These are phyloP conservation scores for Entomophthora muscae DNA, from an alignment of 371 early-diverging fungal species.

Conservation along the genomic window DNA sequence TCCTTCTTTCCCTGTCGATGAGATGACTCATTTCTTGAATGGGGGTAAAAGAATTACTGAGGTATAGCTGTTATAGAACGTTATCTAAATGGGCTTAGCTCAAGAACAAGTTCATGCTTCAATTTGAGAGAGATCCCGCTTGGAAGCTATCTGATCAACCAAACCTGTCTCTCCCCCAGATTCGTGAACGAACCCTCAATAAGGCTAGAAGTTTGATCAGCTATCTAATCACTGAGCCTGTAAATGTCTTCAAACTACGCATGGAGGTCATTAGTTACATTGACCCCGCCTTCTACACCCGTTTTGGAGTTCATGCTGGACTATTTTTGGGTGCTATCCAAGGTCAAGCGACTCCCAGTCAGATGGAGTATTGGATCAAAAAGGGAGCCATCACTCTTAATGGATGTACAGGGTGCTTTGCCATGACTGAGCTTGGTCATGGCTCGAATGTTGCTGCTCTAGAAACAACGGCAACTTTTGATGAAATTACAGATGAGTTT, in stretches of 20 bases:
- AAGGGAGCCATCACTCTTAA: conserved; percentile 64
- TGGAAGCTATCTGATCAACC: conserved; percentile 67
- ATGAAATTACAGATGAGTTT: conserved; percentile 64
- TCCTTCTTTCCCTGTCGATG: conserved; percentile 53
- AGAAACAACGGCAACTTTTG: conserved; percentile 85
- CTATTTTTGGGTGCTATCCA: conserved; percentile 78
- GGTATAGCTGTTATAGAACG: too few relatives aligned
- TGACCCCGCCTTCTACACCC: conserved; percentile 83
- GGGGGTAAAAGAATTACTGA: conserved; percentile 46
- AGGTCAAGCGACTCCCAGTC: conserved; percentile 71
- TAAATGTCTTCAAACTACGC: conserved; percentile 49
- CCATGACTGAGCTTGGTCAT: conserved; percentile 82
- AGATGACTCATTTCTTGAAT: conserved; percentile 66
- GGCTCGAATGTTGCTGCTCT: conserved; percentile 84
- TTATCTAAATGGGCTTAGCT: too few relatives aligned
- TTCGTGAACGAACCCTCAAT: conserved; percentile 75
- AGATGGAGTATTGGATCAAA: conserved; percentile 73
- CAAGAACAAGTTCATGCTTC: conserved; percentile 64
- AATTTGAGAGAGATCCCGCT: conserved; percentile 75
- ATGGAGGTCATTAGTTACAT: conserved; percentile 67
- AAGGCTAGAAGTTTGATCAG: conserved; percentile 59
- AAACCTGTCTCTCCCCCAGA: conserved; percentile 51
- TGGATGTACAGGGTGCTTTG: conserved; percentile 69
- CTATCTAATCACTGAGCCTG: conserved; percentile 55
- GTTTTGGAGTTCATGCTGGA: conserved; percentile 82